These are phyloP conservation scores for Eleusine coracana DNA, from an alignment of 176 grass and related monocot genomes.

Conservation along the genomic window DNA sequence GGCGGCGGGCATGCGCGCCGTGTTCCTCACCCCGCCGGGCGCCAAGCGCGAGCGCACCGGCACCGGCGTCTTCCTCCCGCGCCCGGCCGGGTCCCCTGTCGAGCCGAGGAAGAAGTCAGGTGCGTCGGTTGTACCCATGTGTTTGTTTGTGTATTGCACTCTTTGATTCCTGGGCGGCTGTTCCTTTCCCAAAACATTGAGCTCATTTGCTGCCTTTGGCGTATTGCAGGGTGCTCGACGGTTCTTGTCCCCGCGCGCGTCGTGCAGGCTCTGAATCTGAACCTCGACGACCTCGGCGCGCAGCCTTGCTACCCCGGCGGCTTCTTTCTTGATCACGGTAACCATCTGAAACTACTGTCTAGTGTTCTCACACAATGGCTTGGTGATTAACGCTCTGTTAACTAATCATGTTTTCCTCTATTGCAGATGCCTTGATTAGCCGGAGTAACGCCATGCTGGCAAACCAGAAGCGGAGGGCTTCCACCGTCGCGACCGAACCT, in stretches of 20 bases:
- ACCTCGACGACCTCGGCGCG: slow-evolving; percentile 73
- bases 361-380: not conserved
- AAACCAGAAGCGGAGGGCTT: slow-evolving; percentile 35
- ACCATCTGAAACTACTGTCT: not conserved
- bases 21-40: slow-evolving; percentile 57
- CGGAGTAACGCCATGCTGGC: slow-evolving; percentile 66
- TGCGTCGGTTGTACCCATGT: not conserved
- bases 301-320: slow-evolving; percentile 71
- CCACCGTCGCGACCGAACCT: not conserved
- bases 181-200: not conserved
- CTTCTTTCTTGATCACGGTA: slow-evolving; percentile 64
- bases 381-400: too few species aligned
- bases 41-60: slow-evolving; percentile 74
- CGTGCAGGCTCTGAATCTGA: slow-evolving; percentile 85
- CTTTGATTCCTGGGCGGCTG: not conserved
- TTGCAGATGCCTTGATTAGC: slow-evolving; percentile 64
- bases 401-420: not conserved
- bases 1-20: slow-evolving; percentile 52
- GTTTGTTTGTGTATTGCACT: not conserved
- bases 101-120: slow-evolving; percentile 73
- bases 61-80: slow-evolving; percentile 80
- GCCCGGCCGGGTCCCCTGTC: slow-evolving; percentile 37
- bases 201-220: not conserved
- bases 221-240: slow-evolving; percentile 65
- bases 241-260: slow-evolving; percentile 86